These are phyloP conservation scores for Geotrichum aggregatum DNA, from an alignment of 1,139 yeast species.

Conservation along the genomic window DNA sequence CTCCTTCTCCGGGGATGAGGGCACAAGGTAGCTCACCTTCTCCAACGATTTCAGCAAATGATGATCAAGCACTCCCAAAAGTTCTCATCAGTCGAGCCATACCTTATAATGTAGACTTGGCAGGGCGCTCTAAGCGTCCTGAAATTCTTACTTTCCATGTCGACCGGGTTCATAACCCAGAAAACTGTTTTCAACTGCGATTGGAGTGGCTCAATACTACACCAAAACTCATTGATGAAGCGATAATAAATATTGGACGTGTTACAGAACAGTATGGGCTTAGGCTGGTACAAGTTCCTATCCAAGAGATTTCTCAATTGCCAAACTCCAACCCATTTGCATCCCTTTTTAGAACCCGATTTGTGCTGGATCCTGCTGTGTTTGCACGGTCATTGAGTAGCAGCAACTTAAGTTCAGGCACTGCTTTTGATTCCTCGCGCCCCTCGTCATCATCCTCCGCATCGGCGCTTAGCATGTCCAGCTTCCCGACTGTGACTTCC, in stretches of 20 bases:
- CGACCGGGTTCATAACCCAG: constrained; percentile 90
- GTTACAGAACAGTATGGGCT: constrained; percentile 83
- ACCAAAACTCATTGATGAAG: constrained; percentile 81
- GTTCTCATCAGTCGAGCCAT: constrained; percentile 58
- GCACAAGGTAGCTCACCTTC: background rate
- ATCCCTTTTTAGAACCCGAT: constrained; percentile 65
- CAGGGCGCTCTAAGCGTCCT: constrained; percentile 61
- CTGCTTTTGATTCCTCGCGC: background rate
- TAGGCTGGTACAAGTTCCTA: constrained; percentile 85
- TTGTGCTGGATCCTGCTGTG: constrained; percentile 36
- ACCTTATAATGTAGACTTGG: constrained; percentile 72
- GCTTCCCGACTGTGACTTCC: background rate
- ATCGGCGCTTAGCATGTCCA: background rate
- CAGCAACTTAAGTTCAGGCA: background rate
- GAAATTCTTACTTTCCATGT: constrained; percentile 81
- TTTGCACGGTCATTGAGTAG: background rate
- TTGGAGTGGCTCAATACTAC: constrained; percentile 93
- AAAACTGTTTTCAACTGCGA: constrained; percentile 86
- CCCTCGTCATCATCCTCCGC: background rate
- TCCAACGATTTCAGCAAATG: background rate
- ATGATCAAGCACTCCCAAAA: constrained; percentile 27
- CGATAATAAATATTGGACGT: constrained; percentile 76
- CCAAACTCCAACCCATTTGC: constrained; percentile 82
- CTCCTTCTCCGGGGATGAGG: constrained; percentile 6
- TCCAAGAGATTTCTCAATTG: constrained; percentile 76